Percentiles rank a stretch among this genome's conserved stretches.
Conservation (phyloP, 2,329 filamentous ascomycete genomes). For the Didymella sp. region DNA sequence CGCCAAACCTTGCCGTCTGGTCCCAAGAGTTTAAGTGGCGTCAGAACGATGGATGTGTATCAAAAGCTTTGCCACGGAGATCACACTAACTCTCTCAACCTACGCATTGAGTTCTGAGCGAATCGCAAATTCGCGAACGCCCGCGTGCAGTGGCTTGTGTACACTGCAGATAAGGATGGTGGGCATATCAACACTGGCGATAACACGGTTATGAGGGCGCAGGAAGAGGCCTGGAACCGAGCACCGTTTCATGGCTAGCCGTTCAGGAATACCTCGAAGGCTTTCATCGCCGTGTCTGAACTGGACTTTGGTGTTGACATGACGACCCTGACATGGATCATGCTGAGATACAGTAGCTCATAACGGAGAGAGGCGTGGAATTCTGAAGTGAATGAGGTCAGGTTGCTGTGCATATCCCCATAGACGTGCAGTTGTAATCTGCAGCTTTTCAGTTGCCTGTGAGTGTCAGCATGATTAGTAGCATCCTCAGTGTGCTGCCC, state of each 20-base stretch:
- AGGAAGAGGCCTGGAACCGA: not conserved
- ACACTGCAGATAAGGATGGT: not conserved
- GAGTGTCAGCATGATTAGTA: too few relatives aligned
- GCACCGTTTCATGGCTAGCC: not conserved
- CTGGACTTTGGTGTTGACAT: not conserved
- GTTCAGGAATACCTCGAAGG: not conserved
- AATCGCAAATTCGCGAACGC: not conserved
- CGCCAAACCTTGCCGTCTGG: not conserved
- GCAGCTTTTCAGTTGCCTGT: too few relatives aligned
- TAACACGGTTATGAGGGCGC: not conserved
- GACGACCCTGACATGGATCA: not conserved
- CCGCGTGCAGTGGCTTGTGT: conserved; percentile 2
- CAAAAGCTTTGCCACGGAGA: not conserved
- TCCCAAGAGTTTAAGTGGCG: conserved; percentile 3
- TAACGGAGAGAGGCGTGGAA: not conserved
- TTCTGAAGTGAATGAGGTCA: not conserved
- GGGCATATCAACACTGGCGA: not conserved
- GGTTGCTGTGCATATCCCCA: not conserved
- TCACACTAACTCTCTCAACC: not conserved
- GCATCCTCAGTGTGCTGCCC: not conserved
- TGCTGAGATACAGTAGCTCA: conserved; percentile 1
- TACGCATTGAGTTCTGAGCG: not conserved
- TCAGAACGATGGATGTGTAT: not conserved
- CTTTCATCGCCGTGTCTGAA: conserved; percentile 1
- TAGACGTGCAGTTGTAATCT: too few relatives aligned